These are phyloP conservation scores for Nannochloropsis salina DNA, from an alignment of 108 stramenopile species.

Conservation along the genomic window DNA sequence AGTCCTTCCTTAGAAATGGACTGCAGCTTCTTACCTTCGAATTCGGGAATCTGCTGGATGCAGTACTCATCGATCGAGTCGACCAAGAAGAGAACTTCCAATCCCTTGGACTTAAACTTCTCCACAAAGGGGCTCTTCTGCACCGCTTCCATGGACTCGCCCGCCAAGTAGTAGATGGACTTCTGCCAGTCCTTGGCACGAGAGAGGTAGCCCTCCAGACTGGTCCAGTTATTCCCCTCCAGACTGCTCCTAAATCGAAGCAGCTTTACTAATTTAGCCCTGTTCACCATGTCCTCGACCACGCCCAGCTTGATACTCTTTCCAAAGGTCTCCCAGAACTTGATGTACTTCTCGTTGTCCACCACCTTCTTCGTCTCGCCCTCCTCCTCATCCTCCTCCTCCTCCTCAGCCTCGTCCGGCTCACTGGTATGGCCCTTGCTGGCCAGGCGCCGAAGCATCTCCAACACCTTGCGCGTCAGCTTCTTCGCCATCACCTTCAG, in stretches of 20 bases:
- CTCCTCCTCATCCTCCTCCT: slow-evolving; percentile 60
- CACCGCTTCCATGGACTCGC: slow-evolving; percentile 67
- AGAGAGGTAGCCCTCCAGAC: slow-evolving; percentile 79
- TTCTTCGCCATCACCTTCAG: slow-evolving; percentile 99
- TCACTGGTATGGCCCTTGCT: slow-evolving; percentile 26
- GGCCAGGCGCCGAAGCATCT: slow-evolving; percentile 81
- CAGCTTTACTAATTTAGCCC: slow-evolving; percentile 77
- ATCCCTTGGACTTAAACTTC: slow-evolving; percentile 72
- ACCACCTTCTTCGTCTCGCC: slow-evolving; percentile 57
- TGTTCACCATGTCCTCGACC: slow-evolving; percentile 92
- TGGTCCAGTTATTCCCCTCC: slow-evolving; percentile 64
- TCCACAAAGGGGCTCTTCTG: slow-evolving; percentile 87
- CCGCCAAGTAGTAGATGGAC: slow-evolving; percentile 91
- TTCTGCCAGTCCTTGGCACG: slow-evolving; percentile 98
- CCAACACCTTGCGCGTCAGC: slow-evolving; percentile 93
- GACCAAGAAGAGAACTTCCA: slow-evolving; percentile 87
- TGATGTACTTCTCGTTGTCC: slow-evolving; percentile 67
- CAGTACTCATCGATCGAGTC: slow-evolving; percentile 96
- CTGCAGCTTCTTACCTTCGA: slow-evolving; percentile 79
- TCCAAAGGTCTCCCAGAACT: slow-evolving; percentile 89
- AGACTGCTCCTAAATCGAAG: slow-evolving; percentile 80
- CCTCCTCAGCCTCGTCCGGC: slow-evolving; percentile 54
- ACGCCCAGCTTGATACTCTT: slow-evolving; percentile 91
- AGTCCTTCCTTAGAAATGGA: slow-evolving; percentile 88
- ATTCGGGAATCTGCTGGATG: slow-evolving; percentile 61